Evolutionary conservation across 2,329 filamentous ascomycete species (phyloP), one percentile per base, ranked within the genome.

Genomic region (Diaporthe sp.): DNA sequence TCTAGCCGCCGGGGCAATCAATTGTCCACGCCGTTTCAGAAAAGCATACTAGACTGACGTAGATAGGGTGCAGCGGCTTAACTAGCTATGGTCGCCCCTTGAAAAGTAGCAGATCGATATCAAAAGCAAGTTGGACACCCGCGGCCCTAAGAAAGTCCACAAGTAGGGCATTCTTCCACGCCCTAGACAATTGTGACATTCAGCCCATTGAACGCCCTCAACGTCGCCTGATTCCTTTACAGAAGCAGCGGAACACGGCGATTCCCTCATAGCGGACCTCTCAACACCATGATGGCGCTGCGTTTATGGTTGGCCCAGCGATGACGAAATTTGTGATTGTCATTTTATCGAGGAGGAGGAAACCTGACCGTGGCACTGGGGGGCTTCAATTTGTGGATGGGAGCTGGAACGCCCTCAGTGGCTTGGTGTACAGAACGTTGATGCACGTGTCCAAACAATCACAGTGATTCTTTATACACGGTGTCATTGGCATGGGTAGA

Each of bases 91-190:
- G 6, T 37, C 32, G 30, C 44, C 63, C 37, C 44, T 25, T 30
- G 35, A 27, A 13, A 50, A 68, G 63, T 25, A 53, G 37, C 32
- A 39, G 32, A 39, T 68, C 47, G 47, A 37, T 35, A 47, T 12
- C 47, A 68, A 44, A 53, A 63, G 47, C 47, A 53, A 68, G 7
- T 37, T 50, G 22, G 63, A 9, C 44, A 22, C 22, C 27, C 30
- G 13, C 42, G 61, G 44, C 12, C 15, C 22, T 51, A 22, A 17
- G 19, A 44, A 66, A 66, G 32, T 66, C 63, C 47, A 68, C 22
- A 53, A 68, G 32, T 68, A 68, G 63, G 47, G 47, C 44, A 10
- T 39, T 53, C n/a, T 53, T 68, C n/a, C 44, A 39, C 44, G 10
- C 27, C 22, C 22, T 51, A 19, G 22, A 37, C 30, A 35, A 27